A percentile compares a stretch with the other conserved stretches of the same genome.
phyloP scores from a whole-genome alignment of 164 flowering plant genomes.

The Protea cynaroides region DNA sequence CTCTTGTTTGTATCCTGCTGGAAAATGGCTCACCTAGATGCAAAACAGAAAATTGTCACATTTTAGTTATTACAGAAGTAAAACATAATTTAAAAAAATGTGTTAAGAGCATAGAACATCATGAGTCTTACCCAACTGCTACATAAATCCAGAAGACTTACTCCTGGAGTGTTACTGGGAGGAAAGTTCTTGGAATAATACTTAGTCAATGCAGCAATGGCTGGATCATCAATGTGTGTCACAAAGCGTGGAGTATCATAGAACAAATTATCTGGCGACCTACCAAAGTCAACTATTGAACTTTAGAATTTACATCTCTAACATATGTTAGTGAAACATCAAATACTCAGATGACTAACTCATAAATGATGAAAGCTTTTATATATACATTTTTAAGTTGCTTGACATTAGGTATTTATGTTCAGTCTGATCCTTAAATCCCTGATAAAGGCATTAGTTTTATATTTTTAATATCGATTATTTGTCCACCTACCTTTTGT shows the following conservation, averaged over 20 bases:
- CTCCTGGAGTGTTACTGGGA: conserved; percentile 79
- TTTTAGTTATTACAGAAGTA: not conserved
- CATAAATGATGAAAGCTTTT: too few relatives aligned
- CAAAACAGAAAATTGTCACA: conserved; percentile 1
- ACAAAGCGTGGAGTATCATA: conserved; percentile 87
- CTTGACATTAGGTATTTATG: too few relatives aligned
- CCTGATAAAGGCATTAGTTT: too few relatives aligned
- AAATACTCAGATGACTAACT: not conserved
- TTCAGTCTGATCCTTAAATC: too few relatives aligned
- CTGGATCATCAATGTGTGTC: conserved; percentile 94
- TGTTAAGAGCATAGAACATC: not conserved
- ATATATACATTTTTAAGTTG: too few relatives aligned
- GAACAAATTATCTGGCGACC: conserved; percentile 68
- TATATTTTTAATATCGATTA: too few relatives aligned
- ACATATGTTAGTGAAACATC: not conserved
- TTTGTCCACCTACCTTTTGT: too few relatives aligned
- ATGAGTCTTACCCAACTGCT: conserved; percentile 84
- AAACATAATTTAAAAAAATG: not conserved
- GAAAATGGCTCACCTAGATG: conserved; percentile 85
- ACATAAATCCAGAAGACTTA: conserved; percentile 80
- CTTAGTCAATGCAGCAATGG: conserved; percentile 84
- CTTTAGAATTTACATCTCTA: not conserved
- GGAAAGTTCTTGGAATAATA: conserved; percentile 80
- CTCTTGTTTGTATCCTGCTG: conserved; percentile 87
- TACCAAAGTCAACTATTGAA: conserved; percentile 22